Conservation (phyloP, 1,139 yeast species). For the Torulaspora pretoriensis region DNA sequence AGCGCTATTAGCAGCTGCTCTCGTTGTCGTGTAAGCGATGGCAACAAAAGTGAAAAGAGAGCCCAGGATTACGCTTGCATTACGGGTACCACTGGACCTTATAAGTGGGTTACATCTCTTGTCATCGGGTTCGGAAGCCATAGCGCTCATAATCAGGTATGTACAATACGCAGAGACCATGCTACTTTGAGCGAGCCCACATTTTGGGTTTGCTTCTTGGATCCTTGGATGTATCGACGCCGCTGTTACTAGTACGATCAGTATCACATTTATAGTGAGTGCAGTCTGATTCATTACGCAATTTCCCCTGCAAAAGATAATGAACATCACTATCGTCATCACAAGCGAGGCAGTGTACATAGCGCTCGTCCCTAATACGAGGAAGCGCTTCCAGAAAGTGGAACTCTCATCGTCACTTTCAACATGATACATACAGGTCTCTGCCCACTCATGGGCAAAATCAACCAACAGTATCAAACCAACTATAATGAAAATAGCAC, state of each 20-base stretch:
- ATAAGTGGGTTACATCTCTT: slow-evolving; percentile 84
- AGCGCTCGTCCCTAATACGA: slow-evolving; percentile 79
- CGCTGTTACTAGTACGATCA: slow-evolving; percentile 59
- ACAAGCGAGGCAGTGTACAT: slow-evolving; percentile 76
- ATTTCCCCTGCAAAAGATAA: slow-evolving; percentile 77
- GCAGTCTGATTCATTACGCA: slow-evolving; percentile 92
- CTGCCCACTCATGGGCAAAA: slow-evolving; percentile 99
- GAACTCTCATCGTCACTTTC: slow-evolving; percentile 76
- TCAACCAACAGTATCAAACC: slow-evolving; percentile 89
- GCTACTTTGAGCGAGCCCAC: slow-evolving; percentile 94
- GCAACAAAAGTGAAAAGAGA: slow-evolving; percentile 93
- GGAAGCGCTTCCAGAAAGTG: slow-evolving; percentile 68
- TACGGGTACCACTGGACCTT: slow-evolving; percentile 84
- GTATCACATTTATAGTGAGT: slow-evolving; percentile 66
- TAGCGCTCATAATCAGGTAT: slow-evolving; percentile 87
- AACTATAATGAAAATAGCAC: slow-evolving; percentile 80
- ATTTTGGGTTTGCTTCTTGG: slow-evolving; percentile 90
- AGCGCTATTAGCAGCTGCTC: slow-evolving; percentile 86
- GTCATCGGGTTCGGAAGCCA: slow-evolving; percentile 96
- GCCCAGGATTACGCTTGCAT: slow-evolving; percentile 82
- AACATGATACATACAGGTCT: slow-evolving; percentile 84
- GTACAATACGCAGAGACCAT: slow-evolving; percentile 95
- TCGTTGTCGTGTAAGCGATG: slow-evolving; percentile 92
- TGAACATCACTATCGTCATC: slow-evolving; percentile 74
- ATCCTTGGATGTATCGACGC: slow-evolving; percentile 77